These are phyloP conservation scores for Cystobasidium tubakii DNA, from an alignment of 768 basidiomycete species.

Conservation along the genomic window DNA sequence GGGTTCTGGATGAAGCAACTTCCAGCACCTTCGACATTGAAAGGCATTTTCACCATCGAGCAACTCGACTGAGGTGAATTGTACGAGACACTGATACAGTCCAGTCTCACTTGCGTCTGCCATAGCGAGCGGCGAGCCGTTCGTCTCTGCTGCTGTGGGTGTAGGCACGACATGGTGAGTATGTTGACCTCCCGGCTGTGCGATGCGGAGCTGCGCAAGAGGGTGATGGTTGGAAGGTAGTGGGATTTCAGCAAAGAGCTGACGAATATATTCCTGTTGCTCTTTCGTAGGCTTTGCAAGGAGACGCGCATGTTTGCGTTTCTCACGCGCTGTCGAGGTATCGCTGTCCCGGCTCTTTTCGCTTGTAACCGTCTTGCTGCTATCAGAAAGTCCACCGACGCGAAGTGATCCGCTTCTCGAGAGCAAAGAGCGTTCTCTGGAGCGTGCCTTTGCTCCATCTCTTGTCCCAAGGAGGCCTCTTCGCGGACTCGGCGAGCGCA, in stretches of 20 bases:
- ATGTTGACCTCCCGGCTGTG: constrained; percentile 38
- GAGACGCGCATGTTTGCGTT: not conserved
- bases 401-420: not conserved
- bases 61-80: constrained; percentile 89
- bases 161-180: constrained; percentile 4
- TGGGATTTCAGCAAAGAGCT: constrained; percentile 43
- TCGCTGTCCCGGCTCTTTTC: not conserved
- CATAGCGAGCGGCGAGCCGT: not conserved
- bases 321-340: constrained; percentile 8
- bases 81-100: constrained; percentile 63
- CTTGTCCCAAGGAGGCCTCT: not conserved
- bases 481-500: constrained; percentile 25
- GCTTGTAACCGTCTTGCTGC: constrained; percentile 3
- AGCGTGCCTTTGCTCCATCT: not conserved
- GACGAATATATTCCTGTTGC: constrained; percentile 44
- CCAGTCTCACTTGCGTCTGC: constrained; percentile 46
- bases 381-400: not conserved
- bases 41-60: constrained; percentile 91
- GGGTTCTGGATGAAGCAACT: constrained; percentile 60
- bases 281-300: constrained; percentile 40
- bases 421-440: not conserved
- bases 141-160: constrained; percentile 10
- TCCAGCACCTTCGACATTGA: constrained; percentile 90
- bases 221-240: constrained; percentile 27
- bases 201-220: constrained; percentile 40